Evolutionary conservation across 805 yeast species (phyloP).

Genomic region (Starmerella bombicola): DNA sequence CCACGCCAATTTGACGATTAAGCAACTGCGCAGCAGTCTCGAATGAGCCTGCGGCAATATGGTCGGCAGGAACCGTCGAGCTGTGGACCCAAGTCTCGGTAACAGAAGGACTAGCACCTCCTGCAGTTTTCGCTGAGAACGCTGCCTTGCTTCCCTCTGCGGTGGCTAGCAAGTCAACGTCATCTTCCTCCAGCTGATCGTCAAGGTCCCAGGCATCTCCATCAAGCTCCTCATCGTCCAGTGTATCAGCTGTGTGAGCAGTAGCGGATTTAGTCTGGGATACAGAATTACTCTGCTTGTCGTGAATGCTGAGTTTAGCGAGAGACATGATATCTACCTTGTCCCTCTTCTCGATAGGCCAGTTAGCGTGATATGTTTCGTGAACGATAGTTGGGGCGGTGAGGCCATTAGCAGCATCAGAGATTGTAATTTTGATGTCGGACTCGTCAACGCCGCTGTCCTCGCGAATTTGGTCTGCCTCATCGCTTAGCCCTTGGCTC

Average conservation of each 20-base stretch:
- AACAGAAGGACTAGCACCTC: slow-evolving; percentile 40
- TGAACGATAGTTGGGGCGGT: slow-evolving; percentile 38
- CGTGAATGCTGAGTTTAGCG: slow-evolving; percentile 11
- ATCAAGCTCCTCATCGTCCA: slow-evolving; percentile 23
- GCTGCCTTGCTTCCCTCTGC: slow-evolving; percentile 29
- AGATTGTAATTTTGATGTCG: slow-evolving; percentile 49
- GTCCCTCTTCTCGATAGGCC: slow-evolving; percentile 61
- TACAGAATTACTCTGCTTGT: not conserved
- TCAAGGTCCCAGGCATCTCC: slow-evolving; percentile 54
- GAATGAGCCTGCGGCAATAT: slow-evolving; percentile 91
- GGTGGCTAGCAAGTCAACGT: slow-evolving; percentile 31
- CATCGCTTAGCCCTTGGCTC: slow-evolving; percentile 61
- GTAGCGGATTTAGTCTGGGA: slow-evolving; percentile 17
- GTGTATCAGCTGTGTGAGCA: slow-evolving; percentile 18
- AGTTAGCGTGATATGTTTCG: slow-evolving; percentile 40
- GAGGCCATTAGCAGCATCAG: slow-evolving; percentile 15
- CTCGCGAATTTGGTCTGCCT: slow-evolving; percentile 59
- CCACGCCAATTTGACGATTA: slow-evolving; percentile 78
- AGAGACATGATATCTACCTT: slow-evolving; percentile 23
- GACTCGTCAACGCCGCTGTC: slow-evolving; percentile 54
- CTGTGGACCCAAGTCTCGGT: slow-evolving; percentile 63
- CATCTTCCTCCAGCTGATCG: slow-evolving; percentile 43
- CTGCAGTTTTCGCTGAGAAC: not conserved
- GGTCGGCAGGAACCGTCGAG: slow-evolving; percentile 80
- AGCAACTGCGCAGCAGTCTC: slow-evolving; percentile 90